Evolutionary conservation across 352 stramenopile species (phyloP).

Genomic region (Peronospora destructor): DNA sequence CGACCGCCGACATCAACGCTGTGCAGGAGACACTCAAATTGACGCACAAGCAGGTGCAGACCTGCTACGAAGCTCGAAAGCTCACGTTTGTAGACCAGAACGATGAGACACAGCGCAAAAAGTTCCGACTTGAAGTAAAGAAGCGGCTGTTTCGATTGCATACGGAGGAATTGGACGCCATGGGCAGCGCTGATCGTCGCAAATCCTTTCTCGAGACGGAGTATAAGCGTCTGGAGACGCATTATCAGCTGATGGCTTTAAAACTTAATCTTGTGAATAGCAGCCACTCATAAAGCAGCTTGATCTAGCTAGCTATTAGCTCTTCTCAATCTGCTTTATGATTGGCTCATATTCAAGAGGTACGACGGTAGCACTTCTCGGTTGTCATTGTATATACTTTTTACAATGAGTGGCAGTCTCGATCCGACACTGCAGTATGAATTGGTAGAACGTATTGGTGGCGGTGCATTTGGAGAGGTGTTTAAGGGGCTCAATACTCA

Average conservation of each 20-base stretch:
- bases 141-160: conserved; percentile 67
- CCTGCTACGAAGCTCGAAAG: conserved; percentile 75
- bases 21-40: conserved; percentile 76
- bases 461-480: conserved; percentile 77
- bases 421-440: conserved; percentile 61
- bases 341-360: too few relatives aligned
- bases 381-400: neutral
- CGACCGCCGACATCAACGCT: conserved; percentile 42
- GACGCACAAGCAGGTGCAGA: conserved; percentile 70
- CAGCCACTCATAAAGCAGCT: conserved; percentile 1
- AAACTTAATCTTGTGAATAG: conserved; percentile 23
- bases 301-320: neutral
- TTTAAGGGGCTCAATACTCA: conserved; percentile 67
- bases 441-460: conserved; percentile 73
- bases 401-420: conserved; percentile 41
- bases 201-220: conserved; percentile 74
- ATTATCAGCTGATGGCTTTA: conserved; percentile 44
- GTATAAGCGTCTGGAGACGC: conserved; percentile 42
- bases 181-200: conserved; percentile 55
- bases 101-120: conserved; percentile 51
- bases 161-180: conserved; percentile 64
- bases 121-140: conserved; percentile 76
- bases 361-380: neutral
- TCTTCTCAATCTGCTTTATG: too few relatives aligned
- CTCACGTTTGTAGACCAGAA: conserved; percentile 41